Percentiles rank a stretch among this genome's conserved stretches.
phyloP scores from a whole-genome alignment of 306 rosid species.

The Prosopis cineraria region DNA sequence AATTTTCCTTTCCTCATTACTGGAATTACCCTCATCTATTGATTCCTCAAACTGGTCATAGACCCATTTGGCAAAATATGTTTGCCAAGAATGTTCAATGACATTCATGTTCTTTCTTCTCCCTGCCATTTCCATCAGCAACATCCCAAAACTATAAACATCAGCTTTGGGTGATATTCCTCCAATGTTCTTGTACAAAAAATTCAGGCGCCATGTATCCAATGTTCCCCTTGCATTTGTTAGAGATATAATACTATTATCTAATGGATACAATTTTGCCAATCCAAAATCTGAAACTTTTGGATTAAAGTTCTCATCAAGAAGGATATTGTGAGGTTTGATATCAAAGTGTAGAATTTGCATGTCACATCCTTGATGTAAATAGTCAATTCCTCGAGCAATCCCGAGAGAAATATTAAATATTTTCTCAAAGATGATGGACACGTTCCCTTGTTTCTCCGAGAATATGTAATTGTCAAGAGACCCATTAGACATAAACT shows the following conservation, averaged over 20 bases:
- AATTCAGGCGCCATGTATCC: not conserved
- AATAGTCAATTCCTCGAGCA: not conserved
- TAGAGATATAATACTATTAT: not conserved
- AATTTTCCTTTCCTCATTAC: too few relatives aligned
- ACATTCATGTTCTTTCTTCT: not conserved
- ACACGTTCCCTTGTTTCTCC: not conserved
- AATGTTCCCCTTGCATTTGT: not conserved
- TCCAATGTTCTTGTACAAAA: not conserved
- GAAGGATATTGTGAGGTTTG: not conserved
- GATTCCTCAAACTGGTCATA: not conserved
- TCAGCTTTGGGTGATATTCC: not conserved
- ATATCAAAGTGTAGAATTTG: not conserved
- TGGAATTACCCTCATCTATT: not conserved
- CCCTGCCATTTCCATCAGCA: not conserved
- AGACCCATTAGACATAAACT: conserved; percentile 11
- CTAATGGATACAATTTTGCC: not conserved
- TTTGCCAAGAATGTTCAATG: not conserved
- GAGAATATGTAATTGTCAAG: conserved; percentile 14
- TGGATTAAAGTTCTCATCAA: not conserved
- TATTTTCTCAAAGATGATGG: conserved; percentile 12
- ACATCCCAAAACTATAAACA: not conserved
- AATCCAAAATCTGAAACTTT: not conserved
- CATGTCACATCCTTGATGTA: not conserved
- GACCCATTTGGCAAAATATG: not conserved
- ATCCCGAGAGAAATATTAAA: not conserved